phyloP scores from a whole-genome alignment of 352 stramenopile genomes.

The Globisporangium acanthophoron region DNA sequence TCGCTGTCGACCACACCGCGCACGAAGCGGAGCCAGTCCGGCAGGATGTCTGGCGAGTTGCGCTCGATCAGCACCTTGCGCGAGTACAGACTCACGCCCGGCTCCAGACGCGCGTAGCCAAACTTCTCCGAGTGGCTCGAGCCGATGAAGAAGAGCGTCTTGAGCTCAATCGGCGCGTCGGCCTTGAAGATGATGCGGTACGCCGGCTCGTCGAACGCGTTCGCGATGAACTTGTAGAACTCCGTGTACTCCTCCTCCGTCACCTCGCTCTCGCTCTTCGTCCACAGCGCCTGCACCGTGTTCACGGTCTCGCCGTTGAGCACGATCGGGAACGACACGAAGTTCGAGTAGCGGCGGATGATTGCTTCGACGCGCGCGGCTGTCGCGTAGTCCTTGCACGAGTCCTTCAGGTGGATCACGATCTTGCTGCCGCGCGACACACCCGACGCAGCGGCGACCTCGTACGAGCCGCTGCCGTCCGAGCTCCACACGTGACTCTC shows the following conservation, averaged over 20 bases:
- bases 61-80: conserved; percentile 99
- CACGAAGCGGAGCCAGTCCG: conserved; percentile 96
- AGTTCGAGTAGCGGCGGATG: conserved; percentile 99
- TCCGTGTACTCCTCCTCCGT: conserved; percentile 96
- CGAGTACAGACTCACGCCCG: conserved; percentile 97
- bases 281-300: conserved; percentile 98
- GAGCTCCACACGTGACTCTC: conserved; percentile 67
- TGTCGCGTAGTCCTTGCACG: conserved; percentile 93
- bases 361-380: conserved; percentile 92
- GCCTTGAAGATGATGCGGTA: conserved; percentile 96
- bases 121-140: conserved; percentile 97
- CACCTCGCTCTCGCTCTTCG: conserved; percentile 93
- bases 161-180: conserved; percentile 98
- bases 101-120: conserved; percentile 92
- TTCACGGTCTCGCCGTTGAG: conserved; percentile 97
- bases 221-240: conserved; percentile 97
- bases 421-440: conserved; percentile 94
- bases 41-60: conserved; percentile 96
- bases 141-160: conserved; percentile 97
- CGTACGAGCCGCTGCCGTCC: conserved; percentile 79
- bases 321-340: conserved; percentile 98
- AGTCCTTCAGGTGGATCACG: conserved; percentile 97
- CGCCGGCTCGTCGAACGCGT: conserved; percentile 93
- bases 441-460: conserved; percentile 61
- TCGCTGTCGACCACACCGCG: conserved; percentile 94